Base-by-base conservation (phyloP, 2,329 filamentous ascomycete genomes). In the Exophiala aquamarina region DNA sequence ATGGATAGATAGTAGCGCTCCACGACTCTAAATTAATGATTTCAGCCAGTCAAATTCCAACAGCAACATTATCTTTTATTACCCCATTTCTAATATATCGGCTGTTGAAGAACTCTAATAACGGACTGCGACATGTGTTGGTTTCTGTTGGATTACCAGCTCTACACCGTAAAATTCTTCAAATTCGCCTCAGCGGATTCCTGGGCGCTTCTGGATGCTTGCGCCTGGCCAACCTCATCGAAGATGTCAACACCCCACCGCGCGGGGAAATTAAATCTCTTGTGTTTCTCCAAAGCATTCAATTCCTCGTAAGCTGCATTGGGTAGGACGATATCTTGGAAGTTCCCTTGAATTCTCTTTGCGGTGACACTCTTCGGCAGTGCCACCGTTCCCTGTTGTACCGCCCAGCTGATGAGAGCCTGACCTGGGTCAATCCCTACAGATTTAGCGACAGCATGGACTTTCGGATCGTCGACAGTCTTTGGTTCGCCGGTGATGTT, bases 361-460 rank as follows among this genome's bases (percentile, higher is more conserved):
- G 74, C 69, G 0, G 76, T 81, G 3, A 79, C 75, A 38, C 72
- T 75, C 64, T 81, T 81, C 13, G 77, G 75, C 31, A 81, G 61
- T 6, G 78, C 76, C 6, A 75, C 69, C 1, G 73, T 77, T 1
- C 77, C 76, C 19, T 77, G 67, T 58, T 79, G 73, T 7, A 80
- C 67, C 10, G 70, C 74, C 76, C 77, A 81, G 34, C 72, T 74
- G 47, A 81, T 71, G 5, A 81, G 66, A 5, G 81, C 60, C 50
- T 77, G 73, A 1, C 76, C 77, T 2, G 76, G 73, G n/a, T 83
- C 73, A 59, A 75, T 77, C 23, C 78, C 75, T 28, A 78, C 72
- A 59, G 81, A 78, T 69, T 82, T 82, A 65, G 83, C 77, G 15
- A 86, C 81, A 42, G 86, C 71, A 66, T 82, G 75, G 41, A 84